Evolutionary conservation across 495 filamentous ascomycete species (phyloP), one percentile per base, ranked within the genome.

Genomic region (Astrothelium macrocarpum): DNA sequence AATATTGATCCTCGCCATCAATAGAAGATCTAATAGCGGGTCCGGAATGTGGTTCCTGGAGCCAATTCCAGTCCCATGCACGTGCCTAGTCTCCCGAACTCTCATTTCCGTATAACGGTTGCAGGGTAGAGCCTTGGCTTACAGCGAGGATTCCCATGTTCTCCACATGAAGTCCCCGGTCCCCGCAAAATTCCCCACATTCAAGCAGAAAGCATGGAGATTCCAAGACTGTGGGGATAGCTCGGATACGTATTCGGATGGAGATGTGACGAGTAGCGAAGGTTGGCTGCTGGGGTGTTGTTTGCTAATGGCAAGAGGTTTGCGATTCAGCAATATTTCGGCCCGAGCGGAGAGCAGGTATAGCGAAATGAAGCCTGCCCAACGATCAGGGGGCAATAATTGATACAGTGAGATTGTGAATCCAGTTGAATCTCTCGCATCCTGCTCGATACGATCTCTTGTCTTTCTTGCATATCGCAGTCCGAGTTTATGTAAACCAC

Each of bases 171-270:
- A 56, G 7, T 25, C 49, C 25, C 10, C 29, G 49, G 5, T 56
- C 49, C 20, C 49, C 49, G 25, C 49, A 56, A 39, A 14, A 56
- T 20, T 11, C 25, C 23, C 49, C 20, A 9, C 25, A 56, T 56
- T 16, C 20, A 28, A 2, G 49, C 7, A 3, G 3, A 3, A 3
- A 18, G 18, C 11, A 20, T 18, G 43, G 10, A 49, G 11, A 3
- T 49, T 18, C 43, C 43, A 20, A 18, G 43, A 18, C 18, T 49
- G 65, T n/a, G 45, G 66, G 62, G 61, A 67, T 56, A 39, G 34
- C 58, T 61, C 60, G 67, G 61, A 65, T 36, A 53, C 67, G 59
- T 46, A 60, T 65, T 39, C 34, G 59, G 65, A 29, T 31, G 67
- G 61, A 56, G 53, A 60, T 58, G 49, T 66, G 53, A 61, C 62